Evolutionary conservation across 805 yeast genomes (phyloP), one percentile per base, ranked within the genome.

Genomic region (Hanseniaspora lindneri): DNA sequence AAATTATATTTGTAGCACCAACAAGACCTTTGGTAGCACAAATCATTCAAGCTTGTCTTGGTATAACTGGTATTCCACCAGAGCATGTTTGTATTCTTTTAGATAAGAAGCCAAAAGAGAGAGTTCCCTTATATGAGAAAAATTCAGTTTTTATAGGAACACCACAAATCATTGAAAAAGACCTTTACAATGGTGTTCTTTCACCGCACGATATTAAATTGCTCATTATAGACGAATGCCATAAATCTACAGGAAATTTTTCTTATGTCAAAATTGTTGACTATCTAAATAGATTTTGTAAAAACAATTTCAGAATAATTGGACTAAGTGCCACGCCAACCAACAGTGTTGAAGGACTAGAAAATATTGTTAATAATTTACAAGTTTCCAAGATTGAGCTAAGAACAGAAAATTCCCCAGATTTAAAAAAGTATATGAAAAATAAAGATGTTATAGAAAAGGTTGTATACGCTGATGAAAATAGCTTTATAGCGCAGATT

Each of bases 241-340:
- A 92, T 62, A 69, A 95, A 42, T 87, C 96, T 0, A 80, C 80
- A 44, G 96, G 96, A 0, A 81, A 84, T 48, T 88, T 87, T 60
- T 83, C 97, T 0, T 89, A 89, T 58, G 80, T 80, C 41, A 81
- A 83, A 49, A 88, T 89, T n/a, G 84, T 83, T 2, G 69, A 75
- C 53, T 79, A 76, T 55, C 61, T 83, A 11, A 71, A 73, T 25
- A 64, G 84, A 44, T 78, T 77, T 58, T 79, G 76, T 52, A 70
- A 76, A 1, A 24, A 36, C n/a, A 75, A 84, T 1, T 81, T 78
- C 55, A 68, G 98, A 39, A 68, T 88, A 0, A 62, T 92, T 44
- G 97, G 95, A 0, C 67, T 92, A 53, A 87, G 97, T 0, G 99
- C 99, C 1, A 92, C 99, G 0, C 99, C 99, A 0, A 92, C 96